A percentile compares a stretch with the other conserved stretches of the same genome.
These are phyloP conservation scores for Toxoplasma gondii DNA, from an alignment of 169 alveolate genomes.

Conservation along the genomic window DNA sequence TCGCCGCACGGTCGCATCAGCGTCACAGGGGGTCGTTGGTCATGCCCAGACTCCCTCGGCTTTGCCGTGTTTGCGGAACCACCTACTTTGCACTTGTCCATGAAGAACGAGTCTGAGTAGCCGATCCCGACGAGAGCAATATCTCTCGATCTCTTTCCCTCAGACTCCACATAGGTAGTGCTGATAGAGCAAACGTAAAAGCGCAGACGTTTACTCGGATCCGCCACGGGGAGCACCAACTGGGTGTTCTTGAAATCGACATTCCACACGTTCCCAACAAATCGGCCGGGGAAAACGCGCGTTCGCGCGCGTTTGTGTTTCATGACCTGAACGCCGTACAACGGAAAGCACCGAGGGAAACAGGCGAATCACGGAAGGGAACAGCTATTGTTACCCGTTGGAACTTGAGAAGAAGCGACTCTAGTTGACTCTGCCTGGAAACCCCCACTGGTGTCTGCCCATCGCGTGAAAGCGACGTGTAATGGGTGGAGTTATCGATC, in stretches of 20 bases:
- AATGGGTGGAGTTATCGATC: too few relatives aligned
- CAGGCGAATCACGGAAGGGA: neutral
- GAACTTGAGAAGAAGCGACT: neutral
- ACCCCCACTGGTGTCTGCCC: too few relatives aligned
- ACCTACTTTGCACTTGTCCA: constrained; percentile 51
- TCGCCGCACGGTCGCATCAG: too few relatives aligned
- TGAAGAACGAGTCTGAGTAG: constrained; percentile 39
- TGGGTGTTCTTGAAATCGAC: constrained; percentile 36
- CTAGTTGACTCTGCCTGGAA: too few relatives aligned
- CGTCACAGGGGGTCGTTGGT: too few relatives aligned
- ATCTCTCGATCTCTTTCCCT: constrained; percentile 49
- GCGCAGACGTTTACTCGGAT: constrained; percentile 43
- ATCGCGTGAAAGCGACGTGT: too few relatives aligned
- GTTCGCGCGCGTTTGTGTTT: constrained; percentile 56
- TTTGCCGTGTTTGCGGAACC: too few relatives aligned
- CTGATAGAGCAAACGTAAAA: constrained; percentile 52
- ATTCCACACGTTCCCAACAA: constrained; percentile 1
- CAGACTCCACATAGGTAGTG: constrained; percentile 25
- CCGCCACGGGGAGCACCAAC: constrained; percentile 49
- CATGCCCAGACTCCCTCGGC: too few relatives aligned
- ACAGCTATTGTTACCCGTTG: neutral
- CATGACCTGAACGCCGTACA: constrained; percentile 29
- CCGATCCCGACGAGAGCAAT: constrained; percentile 59
- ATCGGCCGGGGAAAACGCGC: constrained; percentile 40
- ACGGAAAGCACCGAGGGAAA: neutral